Evolutionary conservation across 2,329 filamentous ascomycete species (phyloP).

Genomic region (Chlorencoelia australis): DNA sequence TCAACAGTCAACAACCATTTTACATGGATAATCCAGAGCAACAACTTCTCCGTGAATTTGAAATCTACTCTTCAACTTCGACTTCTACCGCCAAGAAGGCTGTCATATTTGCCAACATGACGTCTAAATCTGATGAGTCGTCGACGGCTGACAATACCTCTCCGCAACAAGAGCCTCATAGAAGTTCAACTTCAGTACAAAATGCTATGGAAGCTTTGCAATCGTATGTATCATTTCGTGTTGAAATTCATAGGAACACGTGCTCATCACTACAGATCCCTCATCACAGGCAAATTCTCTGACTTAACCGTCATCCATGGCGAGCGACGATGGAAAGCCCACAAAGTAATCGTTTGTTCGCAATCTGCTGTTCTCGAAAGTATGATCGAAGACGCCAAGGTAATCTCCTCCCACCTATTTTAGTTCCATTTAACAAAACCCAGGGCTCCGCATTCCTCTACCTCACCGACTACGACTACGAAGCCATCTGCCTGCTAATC

Average conservation of each 20-base stretch:
- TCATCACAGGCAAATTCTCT: slow-evolving; percentile 18
- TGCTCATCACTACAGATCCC: slow-evolving; percentile 10
- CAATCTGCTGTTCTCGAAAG: slow-evolving; percentile 17
- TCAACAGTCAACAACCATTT: too few species aligned
- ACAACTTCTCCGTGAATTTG: slow-evolving; percentile 10
- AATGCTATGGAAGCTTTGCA: slow-evolving; percentile 11
- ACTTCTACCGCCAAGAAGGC: neutral
- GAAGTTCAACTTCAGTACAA: neutral
- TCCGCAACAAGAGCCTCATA: neutral
- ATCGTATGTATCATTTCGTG: slow-evolving; percentile 4
- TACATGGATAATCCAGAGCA: slow-evolving; percentile 9
- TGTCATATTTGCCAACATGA: neutral
- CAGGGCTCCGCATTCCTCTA: slow-evolving; percentile 7
- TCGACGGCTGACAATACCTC: neutral
- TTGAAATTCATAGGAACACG: slow-evolving; percentile 1
- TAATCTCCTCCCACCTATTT: neutral
- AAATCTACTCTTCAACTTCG: slow-evolving; percentile 1
- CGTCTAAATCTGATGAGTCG: neutral
- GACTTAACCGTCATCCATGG: slow-evolving; percentile 18
- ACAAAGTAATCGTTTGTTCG: slow-evolving; percentile 18
- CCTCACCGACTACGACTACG: slow-evolving; percentile 9
- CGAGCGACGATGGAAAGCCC: slow-evolving; percentile 15
- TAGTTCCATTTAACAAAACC: neutral
- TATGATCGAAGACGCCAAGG: slow-evolving; percentile 7
- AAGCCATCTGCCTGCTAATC: slow-evolving; percentile 8